These are phyloP conservation scores for Babesia sp. DNA, from an alignment of 169 alveolate genomes.

Conservation along the genomic window DNA sequence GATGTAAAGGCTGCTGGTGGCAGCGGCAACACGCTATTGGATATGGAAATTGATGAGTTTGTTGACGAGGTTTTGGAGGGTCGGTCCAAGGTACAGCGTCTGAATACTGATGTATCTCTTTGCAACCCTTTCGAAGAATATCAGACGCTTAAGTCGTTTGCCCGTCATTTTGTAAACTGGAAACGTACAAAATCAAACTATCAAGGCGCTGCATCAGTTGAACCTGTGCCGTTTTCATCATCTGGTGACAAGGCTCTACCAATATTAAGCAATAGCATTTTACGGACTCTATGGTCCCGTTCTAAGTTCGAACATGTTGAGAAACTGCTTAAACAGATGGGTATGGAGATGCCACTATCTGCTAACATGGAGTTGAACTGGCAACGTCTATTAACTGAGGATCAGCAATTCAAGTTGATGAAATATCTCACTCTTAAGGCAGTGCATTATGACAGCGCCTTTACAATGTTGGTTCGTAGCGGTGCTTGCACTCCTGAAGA, in stretches of 20 bases:
- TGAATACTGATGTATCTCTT: conserved; percentile 11
- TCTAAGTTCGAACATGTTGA: conserved; percentile 42
- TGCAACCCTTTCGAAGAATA: conserved; percentile 52
- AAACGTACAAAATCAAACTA: background rate
- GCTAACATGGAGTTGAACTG: conserved; percentile 22
- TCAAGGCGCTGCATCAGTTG: background rate
- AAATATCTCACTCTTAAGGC: conserved; percentile 40
- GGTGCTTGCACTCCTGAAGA: conserved; percentile 41
- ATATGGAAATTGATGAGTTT: conserved; percentile 52
- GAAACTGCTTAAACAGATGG: conserved; percentile 18
- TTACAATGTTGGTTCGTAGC: conserved; percentile 40
- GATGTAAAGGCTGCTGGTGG: background rate
- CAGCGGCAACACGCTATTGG: background rate
- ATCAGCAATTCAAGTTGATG: conserved; percentile 45
- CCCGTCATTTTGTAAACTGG: conserved; percentile 56
- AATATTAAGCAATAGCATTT: background rate
- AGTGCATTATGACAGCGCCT: conserved; percentile 18
- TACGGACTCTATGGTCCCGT: conserved; percentile 31
- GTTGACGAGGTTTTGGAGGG: conserved; percentile 61
- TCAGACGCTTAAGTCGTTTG: conserved; percentile 58
- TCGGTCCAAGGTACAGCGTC: conserved; percentile 15
- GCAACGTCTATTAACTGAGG: conserved; percentile 26
- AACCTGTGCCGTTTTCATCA: background rate
- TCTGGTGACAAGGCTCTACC: background rate
- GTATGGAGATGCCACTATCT: conserved; percentile 44